These are phyloP conservation scores for Solanum okadae DNA, from an alignment of 257 asterid genomes.

Conservation along the genomic window DNA sequence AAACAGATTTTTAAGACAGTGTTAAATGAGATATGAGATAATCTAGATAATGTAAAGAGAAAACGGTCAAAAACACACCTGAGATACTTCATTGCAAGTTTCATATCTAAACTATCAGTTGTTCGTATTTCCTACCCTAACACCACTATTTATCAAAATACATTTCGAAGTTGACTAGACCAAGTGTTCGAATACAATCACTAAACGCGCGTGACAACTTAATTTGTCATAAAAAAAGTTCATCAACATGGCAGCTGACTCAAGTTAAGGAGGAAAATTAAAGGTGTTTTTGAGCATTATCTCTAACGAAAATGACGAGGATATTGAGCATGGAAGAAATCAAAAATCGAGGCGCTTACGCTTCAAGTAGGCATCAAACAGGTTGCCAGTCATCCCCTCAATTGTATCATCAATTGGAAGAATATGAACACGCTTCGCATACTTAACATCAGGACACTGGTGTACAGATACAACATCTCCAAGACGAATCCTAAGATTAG, in stretches of 20 bases:
- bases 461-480: slow-evolving; percentile 85
- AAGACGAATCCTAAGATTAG: slow-evolving; percentile 69
- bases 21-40: neutral
- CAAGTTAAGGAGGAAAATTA: neutral
- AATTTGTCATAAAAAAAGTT: neutral
- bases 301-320: neutral
- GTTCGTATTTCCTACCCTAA: neutral
- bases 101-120: neutral
- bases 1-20: neutral
- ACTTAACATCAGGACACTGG: slow-evolving; percentile 82
- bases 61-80: neutral
- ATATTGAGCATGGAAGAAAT: neutral
- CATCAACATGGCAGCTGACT: neutral
- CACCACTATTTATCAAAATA: neutral
- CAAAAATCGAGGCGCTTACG: slow-evolving; percentile 26
- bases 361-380: slow-evolving; percentile 67
- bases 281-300: neutral
- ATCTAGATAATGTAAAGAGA: neutral
- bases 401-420: slow-evolving; percentile 73
- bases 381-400: slow-evolving; percentile 74
- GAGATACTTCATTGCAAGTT: neutral
- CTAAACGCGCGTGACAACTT: neutral
- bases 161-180: neutral
- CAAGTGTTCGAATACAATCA: neutral
- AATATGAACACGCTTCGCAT: slow-evolving; percentile 79